Evolutionary conservation across 1,284 basidiomycete species (phyloP), one percentile per base, ranked within the genome.

Genomic region (Cryptococcus amylolentus): DNA sequence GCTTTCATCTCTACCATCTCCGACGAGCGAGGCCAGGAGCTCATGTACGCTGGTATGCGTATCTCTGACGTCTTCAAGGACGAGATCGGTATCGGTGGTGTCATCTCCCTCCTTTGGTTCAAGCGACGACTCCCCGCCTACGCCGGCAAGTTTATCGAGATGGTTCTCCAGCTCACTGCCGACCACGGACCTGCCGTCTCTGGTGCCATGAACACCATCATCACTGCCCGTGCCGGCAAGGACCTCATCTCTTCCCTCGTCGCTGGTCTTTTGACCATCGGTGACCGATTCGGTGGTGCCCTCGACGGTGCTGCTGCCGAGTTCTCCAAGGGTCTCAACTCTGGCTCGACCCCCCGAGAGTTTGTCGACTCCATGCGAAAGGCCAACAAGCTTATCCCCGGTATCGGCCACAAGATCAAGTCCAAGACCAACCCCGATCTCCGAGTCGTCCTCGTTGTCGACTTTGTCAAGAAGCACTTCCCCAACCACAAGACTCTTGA

Each of bases 401-500:
- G 95, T 83, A 98, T 98, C 69, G 95, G 95, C 56, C 95, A 98
- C 87, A 98, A 98, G 85, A 97, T 98, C 84, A 98, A 98, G 87
- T 91, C 89, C 67, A 90, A 93, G 72, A 94, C 91, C 81, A 96
- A 96, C 85, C 93, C 92, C 57, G 91, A 95, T 83, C 81, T 92
- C 51, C 92, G 95, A 78, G 95, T 98, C 67, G 88, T 94, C 80
- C 88, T 98, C 57, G 94, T 98, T 61, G 97, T 97, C 84, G 92
- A 96, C 80, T 98, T 90, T 72, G 94, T 96, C 61, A 82, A 77
- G 79, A 93, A 96, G 81, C 82, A 96, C 84, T 98, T 98, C 89
- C 94, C 94, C 7, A 86, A 75, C 86, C 92, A 81, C 86, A 69
- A 84, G 64, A 82, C 93, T 60, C 86, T 98, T 73, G 95, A 98